Base-by-base conservation (phyloP, 441 rosid genomes). In the Populus hybrid region DNA sequence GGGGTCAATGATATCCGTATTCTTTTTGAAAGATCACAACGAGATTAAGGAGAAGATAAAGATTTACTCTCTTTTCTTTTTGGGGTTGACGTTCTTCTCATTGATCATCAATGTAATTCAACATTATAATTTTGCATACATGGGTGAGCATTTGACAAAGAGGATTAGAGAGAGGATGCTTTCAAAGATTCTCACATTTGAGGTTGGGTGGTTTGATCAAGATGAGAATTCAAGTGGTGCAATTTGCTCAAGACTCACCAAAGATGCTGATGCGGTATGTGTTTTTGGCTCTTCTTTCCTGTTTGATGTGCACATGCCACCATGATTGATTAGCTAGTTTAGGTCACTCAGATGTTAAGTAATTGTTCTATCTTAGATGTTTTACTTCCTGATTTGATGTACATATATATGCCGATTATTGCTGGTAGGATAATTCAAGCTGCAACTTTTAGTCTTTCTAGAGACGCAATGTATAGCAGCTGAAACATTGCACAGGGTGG, bases 131-230 rank as follows among this genome's bases (percentile, higher is more conserved):
- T 94, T 94, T 9, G 95, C 89, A 3, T 91, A 86, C 81, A 88
- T 90, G 91, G 94, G 98, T 0, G 94, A 92, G 80, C 70, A 86
- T 63, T 53, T 92, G 82, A 89, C 93, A 0, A 94, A 87, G 79
- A 86, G 97, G 80, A 82, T 94, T 42, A 80, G 94, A 68, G 97
- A 94, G 81, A 86, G 87, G 81, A 91, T 94, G 95, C 80, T 92
- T 35, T 87, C 91, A 1, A 91, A 90, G 86, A 83, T 92, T 14
- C 80, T 94, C 33, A 91, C 94, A 1, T 94, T 94, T 66, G 97
- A 94, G 83, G 87, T 92, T 38, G 91, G 93, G 2, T 94, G 98
- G 97, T 94, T 94, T 11, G 98, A 94, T 79, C 84, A 77, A 63
- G 92, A 90, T 56, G 89, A 90, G 86, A 94, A 91, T 79, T 88